Conservation (phyloP, 352 stramenopile genomes). For the Pythium periplocum region DNA sequence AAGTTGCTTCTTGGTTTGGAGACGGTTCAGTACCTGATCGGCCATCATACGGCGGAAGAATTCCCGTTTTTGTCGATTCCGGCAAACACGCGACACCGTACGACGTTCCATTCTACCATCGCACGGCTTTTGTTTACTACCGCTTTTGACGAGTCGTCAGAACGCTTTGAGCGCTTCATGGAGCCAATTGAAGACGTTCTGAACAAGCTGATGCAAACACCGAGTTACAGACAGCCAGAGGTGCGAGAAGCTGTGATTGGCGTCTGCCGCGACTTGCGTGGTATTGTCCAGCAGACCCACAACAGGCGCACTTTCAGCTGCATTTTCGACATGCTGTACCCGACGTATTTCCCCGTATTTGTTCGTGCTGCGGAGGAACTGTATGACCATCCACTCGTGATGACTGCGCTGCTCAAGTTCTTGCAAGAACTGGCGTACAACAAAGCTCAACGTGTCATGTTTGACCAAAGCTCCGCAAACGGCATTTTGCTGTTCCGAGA, state of each 20-base stretch:
- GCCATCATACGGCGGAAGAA: constrained; percentile 95
- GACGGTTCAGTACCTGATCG: constrained; percentile 96
- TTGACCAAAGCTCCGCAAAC: constrained; percentile 97
- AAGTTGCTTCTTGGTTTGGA: constrained; percentile 97
- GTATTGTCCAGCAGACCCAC: constrained; percentile 95
- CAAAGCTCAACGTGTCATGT: constrained; percentile 97
- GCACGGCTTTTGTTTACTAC: constrained; percentile 95
- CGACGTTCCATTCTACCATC: constrained; percentile 97
- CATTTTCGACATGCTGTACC: constrained; percentile 98
- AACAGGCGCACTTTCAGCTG: constrained; percentile 95
- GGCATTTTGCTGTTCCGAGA: constrained; percentile 98
- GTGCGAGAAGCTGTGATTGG: constrained; percentile 92
- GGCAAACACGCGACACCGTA: constrained; percentile 93
- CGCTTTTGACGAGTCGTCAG: constrained; percentile 89
- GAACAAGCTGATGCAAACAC: constrained; percentile 74
- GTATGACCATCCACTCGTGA: constrained; percentile 91
- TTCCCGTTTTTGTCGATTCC: constrained; percentile 96
- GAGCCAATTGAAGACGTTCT: constrained; percentile 87
- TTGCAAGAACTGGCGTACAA: constrained; percentile 93
- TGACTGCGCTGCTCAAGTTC: constrained; percentile 97
- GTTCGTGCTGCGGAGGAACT: constrained; percentile 92
- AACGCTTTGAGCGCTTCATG: constrained; percentile 97
- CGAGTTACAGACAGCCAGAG: constrained; percentile 65
- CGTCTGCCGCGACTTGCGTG: constrained; percentile 94
- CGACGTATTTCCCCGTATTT: constrained; percentile 94